A percentile compares a stretch with the other conserved stretches of the same genome.
Conservation (phyloP, 2,329 filamentous ascomycete genomes). For the Trichoderma atroviride region DNA sequence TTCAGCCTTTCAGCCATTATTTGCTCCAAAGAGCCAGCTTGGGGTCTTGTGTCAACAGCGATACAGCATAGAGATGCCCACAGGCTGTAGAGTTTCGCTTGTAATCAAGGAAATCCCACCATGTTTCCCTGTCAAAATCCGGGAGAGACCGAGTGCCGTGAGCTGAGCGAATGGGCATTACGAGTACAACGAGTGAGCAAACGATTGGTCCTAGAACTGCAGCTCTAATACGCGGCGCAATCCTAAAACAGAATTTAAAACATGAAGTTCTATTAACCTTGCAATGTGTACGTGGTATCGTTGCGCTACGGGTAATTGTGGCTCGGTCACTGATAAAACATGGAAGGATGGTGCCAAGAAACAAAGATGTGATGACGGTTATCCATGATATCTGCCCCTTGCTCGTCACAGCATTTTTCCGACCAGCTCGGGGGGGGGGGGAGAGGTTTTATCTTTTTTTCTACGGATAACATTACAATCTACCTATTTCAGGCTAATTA, state of each 20-base stretch:
- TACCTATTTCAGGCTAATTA: background rate
- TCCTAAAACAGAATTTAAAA: background rate
- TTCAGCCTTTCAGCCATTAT: background rate
- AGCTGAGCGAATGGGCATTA: background rate
- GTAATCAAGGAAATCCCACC: background rate
- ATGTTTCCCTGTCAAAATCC: background rate
- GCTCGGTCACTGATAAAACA: background rate
- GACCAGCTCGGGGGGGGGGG: too few relatives aligned
- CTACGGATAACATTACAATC: background rate
- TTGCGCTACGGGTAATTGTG: background rate
- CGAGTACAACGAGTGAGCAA: background rate
- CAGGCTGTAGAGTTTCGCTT: background rate
- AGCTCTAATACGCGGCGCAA: background rate
- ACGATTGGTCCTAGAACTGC: background rate
- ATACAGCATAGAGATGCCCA: background rate
- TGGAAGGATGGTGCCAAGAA: background rate
- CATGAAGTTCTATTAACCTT: too few relatives aligned
- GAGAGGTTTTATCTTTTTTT: too few relatives aligned
- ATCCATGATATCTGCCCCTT: background rate
- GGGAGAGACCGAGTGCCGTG: constrained; percentile 2
- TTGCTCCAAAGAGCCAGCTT: too few relatives aligned
- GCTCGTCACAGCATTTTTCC: background rate
- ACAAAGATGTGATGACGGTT: background rate
- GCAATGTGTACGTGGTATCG: background rate
- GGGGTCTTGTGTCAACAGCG: background rate